phyloP scores from a whole-genome alignment of 164 flowering plant genomes.

The Liriodendron chinense region DNA sequence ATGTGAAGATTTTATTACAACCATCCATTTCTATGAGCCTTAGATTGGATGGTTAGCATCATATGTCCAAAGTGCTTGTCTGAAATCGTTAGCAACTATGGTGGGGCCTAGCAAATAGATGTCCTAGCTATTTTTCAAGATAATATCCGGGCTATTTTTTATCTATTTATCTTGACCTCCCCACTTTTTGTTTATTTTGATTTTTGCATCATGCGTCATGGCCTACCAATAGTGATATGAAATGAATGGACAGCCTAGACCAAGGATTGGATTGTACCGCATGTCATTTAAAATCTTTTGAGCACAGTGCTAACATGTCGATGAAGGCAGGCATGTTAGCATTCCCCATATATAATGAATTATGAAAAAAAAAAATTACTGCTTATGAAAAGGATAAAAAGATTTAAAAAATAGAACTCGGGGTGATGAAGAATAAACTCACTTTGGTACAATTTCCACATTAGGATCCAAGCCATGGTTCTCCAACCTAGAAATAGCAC shows the following conservation, averaged over 20 bases:
- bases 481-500: constrained; percentile 68
- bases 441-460: constrained; percentile 99
- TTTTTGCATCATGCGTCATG: not conserved
- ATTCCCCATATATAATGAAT: not conserved
- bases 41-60: no score
- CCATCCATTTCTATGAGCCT: no score
- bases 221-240: not conserved
- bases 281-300: not conserved
- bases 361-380: no score
- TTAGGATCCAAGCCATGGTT: constrained; percentile 94
- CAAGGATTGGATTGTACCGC: not conserved
- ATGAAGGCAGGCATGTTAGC: not conserved
- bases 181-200: not conserved
- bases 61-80: no score
- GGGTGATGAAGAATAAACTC: constrained; percentile 28
- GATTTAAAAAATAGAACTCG: not conserved
- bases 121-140: no score
- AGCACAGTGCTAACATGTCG: not conserved
- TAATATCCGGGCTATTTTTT: not conserved
- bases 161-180: not conserved
- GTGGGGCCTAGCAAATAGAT: not conserved
- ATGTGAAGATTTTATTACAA: no score
- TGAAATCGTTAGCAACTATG: not conserved
- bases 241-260: not conserved
- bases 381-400: not conserved